Evolutionary conservation across 1,284 basidiomycete species (phyloP), one percentile per base, ranked within the genome.

Genomic region (Sanguinoderma infundibulare): DNA sequence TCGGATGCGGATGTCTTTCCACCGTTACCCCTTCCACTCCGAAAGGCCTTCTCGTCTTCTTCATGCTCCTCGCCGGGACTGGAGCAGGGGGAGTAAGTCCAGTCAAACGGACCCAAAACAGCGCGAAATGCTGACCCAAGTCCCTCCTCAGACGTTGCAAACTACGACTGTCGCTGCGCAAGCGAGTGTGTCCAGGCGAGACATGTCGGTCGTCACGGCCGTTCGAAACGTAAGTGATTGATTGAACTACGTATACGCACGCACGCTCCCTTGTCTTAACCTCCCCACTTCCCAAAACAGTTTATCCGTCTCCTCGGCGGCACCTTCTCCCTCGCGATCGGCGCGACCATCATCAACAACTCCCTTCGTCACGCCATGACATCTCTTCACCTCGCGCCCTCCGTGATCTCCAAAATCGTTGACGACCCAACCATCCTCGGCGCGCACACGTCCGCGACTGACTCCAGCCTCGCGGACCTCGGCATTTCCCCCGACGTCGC

Each of bases 131-230:
- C 30, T 55, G 10, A 50, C 36, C 8, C 39, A 24, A 17, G 0
- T 26, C 3, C 6, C 5, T 12, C 15, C 20, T 4, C 39, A 86
- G 84, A 87, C 85, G 0, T 67, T 86, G 26, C 86, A 87, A 73
- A 87, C 85, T 0, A 86, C 84, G 0, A 87, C 87, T 0, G 83
- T 91, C 2, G 89, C 89, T 0, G 87, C 84, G 4, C 89, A 91
- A 69, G 87, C 88, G 0, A 88, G 87, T 24, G 90, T 91, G 1
- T 73, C 84, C 0, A 75, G 88, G 26, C 78, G 79, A 49, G 89
- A 91, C 62, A 87, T 91, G 83, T 86, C 87, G 1, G 88, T 90
- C 7, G 88, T 90, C 1, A 91, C 90, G 0, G 84, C 85, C 0
- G 82, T 87, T 53, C 80, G 89, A 34, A 91, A 90, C 68, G 85